Evolutionary conservation across 352 stramenopile species (phyloP).

Genomic region (Phytophthora ohioensis): DNA sequence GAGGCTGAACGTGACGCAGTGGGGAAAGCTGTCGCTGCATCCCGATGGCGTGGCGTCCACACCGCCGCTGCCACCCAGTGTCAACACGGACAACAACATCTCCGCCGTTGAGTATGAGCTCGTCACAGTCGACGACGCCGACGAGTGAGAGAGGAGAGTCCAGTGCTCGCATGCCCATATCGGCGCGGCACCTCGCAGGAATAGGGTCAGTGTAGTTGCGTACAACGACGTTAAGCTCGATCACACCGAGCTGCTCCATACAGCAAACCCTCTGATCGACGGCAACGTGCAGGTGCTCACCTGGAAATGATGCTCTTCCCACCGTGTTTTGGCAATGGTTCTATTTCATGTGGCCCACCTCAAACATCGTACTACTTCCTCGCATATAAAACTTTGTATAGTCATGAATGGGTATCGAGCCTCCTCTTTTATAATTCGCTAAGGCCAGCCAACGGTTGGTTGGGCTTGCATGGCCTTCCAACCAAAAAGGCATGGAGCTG

Average conservation of each 20-base stretch:
- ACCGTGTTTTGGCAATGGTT: slow-evolving; percentile 22
- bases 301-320: neutral
- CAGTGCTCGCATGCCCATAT: slow-evolving; percentile 13
- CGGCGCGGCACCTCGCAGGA: slow-evolving; percentile 17
- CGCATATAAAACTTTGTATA: slow-evolving; percentile 39
- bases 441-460: slow-evolving; percentile 29
- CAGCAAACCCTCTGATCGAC: slow-evolving; percentile 9
- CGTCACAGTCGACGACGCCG: slow-evolving; percentile 74
- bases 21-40: slow-evolving; percentile 79
- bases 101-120: slow-evolving; percentile 88
- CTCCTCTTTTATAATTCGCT: slow-evolving; percentile 14
- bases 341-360: slow-evolving; percentile 25
- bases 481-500: neutral
- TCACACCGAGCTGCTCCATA: slow-evolving; percentile 23
- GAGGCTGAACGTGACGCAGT: slow-evolving; percentile 87
- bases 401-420: neutral
- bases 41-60: slow-evolving; percentile 82
- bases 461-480: neutral
- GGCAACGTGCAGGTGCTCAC: slow-evolving; percentile 3
- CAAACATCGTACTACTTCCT: neutral
- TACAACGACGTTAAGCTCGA: slow-evolving; percentile 32
- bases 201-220: slow-evolving; percentile 42
- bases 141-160: slow-evolving; percentile 43
- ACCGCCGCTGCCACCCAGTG: slow-evolving; percentile 50
- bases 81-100: slow-evolving; percentile 78